Evolutionary conservation across 352 stramenopile genomes (phyloP), one percentile per base, ranked within the genome.

Genomic region (Phytopythium ostracodes): DNA sequence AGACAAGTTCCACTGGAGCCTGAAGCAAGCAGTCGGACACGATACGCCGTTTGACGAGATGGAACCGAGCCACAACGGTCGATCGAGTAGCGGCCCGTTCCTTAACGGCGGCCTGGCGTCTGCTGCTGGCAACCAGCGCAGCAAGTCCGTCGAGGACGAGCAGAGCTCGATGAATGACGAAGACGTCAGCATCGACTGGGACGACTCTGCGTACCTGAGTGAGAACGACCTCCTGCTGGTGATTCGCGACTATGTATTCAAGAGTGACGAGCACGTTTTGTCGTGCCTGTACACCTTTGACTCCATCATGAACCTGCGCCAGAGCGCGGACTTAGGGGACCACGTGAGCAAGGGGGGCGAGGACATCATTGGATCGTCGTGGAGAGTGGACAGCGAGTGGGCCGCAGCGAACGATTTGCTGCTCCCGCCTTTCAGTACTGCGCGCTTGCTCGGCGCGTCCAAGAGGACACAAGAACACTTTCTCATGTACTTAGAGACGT

Each of bases 231-330:
- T 94, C 10, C 64, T 94, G 15, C 69, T 87, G 64, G 60, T 94
- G 25, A 91, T 94, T 55, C 79, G 80, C 10, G 73, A 74, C 10
- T 92, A 81, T 47, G 63, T 94, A 24, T 92, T 91, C 63, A 81
- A 88, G 66, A 86, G 71, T 52, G 85, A 94, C 55, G 79, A 81
- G 2, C 87, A 96, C 64, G 72, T 94, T 5, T 60, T 96, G 17
- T 92, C 85, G 36, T 92, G 83, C 40, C 50, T 94, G 31, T 81
- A 91, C 59, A 94, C 87, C 10, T 94, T 96, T 67, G 81, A 94
- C 63, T 77, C 67, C 18, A 66, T 96, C 25, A 75, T 88, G 14
- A 84, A 77, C 67, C 66, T 87, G 31, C 78, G 76, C 9, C 77
- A 89, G 42, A 73, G 71, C 12, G 65, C 77, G 8, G 76, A 89